These are phyloP conservation scores for Fraxinus quadrangulata DNA, from an alignment of 257 asterid species.

Conservation along the genomic window DNA sequence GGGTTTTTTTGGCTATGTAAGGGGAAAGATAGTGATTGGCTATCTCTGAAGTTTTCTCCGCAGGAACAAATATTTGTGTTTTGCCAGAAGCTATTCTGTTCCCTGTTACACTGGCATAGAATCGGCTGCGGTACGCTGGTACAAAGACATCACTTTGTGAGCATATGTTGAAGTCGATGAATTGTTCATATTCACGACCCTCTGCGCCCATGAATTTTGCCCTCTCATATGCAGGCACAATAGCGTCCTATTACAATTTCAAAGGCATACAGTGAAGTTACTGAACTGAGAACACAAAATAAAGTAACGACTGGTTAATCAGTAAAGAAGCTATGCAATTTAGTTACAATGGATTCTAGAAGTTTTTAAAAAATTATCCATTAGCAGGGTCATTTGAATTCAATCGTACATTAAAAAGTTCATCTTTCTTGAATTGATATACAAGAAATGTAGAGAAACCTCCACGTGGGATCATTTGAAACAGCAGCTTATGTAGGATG, in stretches of 20 bases:
- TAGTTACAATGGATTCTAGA: neutral
- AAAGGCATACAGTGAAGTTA: neutral
- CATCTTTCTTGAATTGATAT: neutral
- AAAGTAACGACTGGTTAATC: neutral
- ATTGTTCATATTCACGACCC: too few relatives aligned
- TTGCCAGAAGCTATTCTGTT: conserved; percentile 56
- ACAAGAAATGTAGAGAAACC: neutral
- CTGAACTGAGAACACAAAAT: neutral
- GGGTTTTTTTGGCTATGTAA: conserved; percentile 40
- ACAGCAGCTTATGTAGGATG: neutral
- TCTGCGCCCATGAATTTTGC: too few relatives aligned
- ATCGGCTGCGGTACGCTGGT: conserved; percentile 36
- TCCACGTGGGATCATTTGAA: neutral
- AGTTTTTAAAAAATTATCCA: neutral
- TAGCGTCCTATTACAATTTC: conserved; percentile 28
- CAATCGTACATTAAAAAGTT: neutral
- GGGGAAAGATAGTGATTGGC: conserved; percentile 36
- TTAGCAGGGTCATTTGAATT: neutral
- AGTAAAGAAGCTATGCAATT: neutral
- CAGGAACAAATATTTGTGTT: conserved; percentile 45
- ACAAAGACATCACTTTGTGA: conserved; percentile 48
- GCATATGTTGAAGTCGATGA: conserved; percentile 54
- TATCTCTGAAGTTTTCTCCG: conserved; percentile 31
- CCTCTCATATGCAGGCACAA: conserved; percentile 30
- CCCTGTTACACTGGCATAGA: conserved; percentile 53